Evolutionary conservation across 441 rosid species (phyloP), one percentile per base, ranked within the genome.

Genomic region (Biscutella auriculata): DNA sequence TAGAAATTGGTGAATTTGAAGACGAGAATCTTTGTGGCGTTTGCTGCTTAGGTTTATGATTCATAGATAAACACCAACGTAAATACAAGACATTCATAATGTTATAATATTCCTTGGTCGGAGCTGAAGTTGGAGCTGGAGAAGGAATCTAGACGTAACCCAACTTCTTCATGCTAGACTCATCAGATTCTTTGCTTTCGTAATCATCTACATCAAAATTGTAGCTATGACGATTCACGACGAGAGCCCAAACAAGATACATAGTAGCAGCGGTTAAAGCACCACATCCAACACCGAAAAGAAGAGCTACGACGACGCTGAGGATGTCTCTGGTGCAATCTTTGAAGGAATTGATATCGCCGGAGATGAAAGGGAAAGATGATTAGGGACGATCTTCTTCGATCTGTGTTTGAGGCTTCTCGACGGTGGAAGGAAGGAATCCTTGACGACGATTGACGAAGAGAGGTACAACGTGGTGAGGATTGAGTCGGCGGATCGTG

Each of bases 221-320:
- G 33, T 68, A 66, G 30, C 69, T 70, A 3, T 35, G 52, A 13
- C 83, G 77, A 45, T 71, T 66, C 29, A 84, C 60, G 50, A 86
- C 82, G 14, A 92, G 68, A 27, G 85, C 80, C 98, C 98, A 92
- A n/a, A 79, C 82, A 66, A 92, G 77, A 71, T 84, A 92, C 88
- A 92, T 78, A 42, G 95, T 80, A n/a, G 85, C 85, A 7, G 92
- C 95, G 5, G 98, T 86, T 35, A 92, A 83, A 35, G 94, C 94
- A 6, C 98, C 98, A 35, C 96, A 92, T 1, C 95, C 97, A 52
- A 86, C 98, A 1, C 97, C 97, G 40, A 92, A 86, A 1, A 92
- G 76, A 52, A 92, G 75, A 27, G 92, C 89, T 6, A 84, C 79
- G 5, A 92, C 90, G 30, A 88, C 94, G 69, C 94, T 88, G 13